These are phyloP conservation scores for Mycotypha africana DNA, from an alignment of 371 early-diverging fungal genomes.

Conservation along the genomic window DNA sequence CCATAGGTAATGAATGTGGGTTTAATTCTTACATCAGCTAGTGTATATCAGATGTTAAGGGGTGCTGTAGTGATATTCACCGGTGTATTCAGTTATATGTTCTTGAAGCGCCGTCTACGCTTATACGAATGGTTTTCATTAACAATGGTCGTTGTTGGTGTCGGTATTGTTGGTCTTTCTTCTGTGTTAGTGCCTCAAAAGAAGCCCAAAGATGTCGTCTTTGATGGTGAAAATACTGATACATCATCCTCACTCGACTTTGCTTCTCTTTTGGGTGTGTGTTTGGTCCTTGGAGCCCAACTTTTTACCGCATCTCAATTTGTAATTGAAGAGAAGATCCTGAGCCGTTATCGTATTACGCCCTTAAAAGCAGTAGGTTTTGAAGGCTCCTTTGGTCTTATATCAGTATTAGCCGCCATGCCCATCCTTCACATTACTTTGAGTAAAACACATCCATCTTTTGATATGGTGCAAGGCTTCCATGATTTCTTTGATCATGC, in stretches of 20 bases:
- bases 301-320: constrained; percentile 91
- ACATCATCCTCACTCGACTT: constrained; percentile 15
- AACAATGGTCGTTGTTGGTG: constrained; percentile 73
- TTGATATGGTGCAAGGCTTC: constrained; percentile 76
- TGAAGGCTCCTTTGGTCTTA: constrained; percentile 89
- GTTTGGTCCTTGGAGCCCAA: constrained; percentile 85
- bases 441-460: constrained; percentile 61
- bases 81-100: constrained; percentile 79
- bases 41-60: constrained; percentile 96
- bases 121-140: constrained; percentile 81
- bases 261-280: constrained; percentile 63
- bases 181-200: constrained; percentile 51
- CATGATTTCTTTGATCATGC: constrained; percentile 65
- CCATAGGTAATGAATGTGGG: constrained; percentile 88
- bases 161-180: constrained; percentile 82
- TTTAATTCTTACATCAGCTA: constrained; percentile 85
- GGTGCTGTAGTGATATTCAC: constrained; percentile 94
- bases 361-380: constrained; percentile 90
- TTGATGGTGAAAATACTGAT: not conserved
- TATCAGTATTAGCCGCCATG: constrained; percentile 64
- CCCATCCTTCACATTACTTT: constrained; percentile 72
- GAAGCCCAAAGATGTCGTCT: constrained; percentile 10
- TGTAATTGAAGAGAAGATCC: constrained; percentile 91
- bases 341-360: constrained; percentile 69
- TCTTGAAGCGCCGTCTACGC: constrained; percentile 73